These are phyloP conservation scores for Cladosporium sp. DNA, from an alignment of 2,329 filamentous ascomycete genomes.

Conservation along the genomic window DNA sequence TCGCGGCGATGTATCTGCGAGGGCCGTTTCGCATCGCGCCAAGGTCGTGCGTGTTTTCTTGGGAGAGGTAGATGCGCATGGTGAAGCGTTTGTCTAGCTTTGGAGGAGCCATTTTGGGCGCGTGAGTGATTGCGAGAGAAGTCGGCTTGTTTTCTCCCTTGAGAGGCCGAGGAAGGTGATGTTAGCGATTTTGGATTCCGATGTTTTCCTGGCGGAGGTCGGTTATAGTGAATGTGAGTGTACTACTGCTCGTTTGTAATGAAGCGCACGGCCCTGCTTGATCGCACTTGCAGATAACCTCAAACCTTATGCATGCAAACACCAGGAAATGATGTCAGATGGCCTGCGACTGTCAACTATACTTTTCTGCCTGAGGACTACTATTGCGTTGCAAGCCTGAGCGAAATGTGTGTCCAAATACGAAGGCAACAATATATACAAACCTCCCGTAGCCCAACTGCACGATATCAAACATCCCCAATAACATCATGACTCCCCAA, in stretches of 20 bases:
- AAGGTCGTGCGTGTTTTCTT: not conserved
- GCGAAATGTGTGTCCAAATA: not conserved
- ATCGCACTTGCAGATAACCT: not conserved
- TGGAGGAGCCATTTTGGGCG: not conserved
- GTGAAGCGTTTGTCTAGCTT: not conserved
- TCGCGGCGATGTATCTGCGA: not conserved
- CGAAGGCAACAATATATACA: not conserved
- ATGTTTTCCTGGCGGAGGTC: not conserved
- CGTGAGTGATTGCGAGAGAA: not conserved
- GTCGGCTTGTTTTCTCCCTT: not conserved
- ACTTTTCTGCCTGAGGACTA: not conserved
- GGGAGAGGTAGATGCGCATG: not conserved
- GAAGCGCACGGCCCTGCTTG: not conserved
- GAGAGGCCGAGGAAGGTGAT: not conserved
- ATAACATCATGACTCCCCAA: conserved; percentile 13
- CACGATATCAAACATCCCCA: conserved; percentile 6
- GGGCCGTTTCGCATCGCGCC: not conserved
- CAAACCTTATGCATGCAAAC: not conserved
- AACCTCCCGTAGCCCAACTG: not conserved
- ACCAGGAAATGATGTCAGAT: not conserved
- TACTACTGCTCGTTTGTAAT: not conserved
- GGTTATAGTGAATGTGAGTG: not conserved
- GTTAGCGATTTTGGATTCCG: not conserved
- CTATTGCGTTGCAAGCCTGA: too few relatives aligned
- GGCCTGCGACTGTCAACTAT: not conserved